These are phyloP conservation scores for Aspergillus aculeatus DNA, from an alignment of 2,329 filamentous ascomycete species.

Conservation along the genomic window DNA sequence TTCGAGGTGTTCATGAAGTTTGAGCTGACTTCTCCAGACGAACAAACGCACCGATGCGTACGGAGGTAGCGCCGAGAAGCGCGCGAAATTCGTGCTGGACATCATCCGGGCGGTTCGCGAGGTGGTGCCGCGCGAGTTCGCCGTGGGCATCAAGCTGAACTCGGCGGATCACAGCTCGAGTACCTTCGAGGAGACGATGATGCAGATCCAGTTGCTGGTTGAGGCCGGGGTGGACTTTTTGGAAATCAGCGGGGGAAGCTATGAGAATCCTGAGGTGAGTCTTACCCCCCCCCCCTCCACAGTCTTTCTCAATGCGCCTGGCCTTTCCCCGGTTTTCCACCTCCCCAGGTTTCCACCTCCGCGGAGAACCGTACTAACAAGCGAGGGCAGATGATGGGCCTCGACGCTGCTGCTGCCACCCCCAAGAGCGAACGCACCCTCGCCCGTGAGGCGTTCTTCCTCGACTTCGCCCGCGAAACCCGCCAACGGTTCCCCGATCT, in stretches of 20 bases:
- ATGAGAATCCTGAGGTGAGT: constrained; percentile 53
- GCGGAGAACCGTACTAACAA: not conserved
- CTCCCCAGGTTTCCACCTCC: no score
- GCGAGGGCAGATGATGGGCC: constrained; percentile 37
- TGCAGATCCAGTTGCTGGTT: constrained; percentile 53
- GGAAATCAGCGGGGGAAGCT: constrained; percentile 65
- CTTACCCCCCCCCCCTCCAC: no score
- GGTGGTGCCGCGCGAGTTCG: constrained; percentile 44
- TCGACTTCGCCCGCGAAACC: constrained; percentile 61
- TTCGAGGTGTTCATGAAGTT: no score
- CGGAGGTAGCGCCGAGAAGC: constrained; percentile 48
- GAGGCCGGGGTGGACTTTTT: constrained; percentile 60
- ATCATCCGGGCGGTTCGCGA: constrained; percentile 45
- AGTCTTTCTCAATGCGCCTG: not conserved
- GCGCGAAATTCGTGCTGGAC: constrained; percentile 47
- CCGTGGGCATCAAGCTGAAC: constrained; percentile 53
- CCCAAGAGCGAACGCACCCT: constrained; percentile 45
- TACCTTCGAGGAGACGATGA: constrained; percentile 52
- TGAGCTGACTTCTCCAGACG: constrained; percentile 27
- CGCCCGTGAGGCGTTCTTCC: constrained; percentile 65
- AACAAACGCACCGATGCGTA: constrained; percentile 51
- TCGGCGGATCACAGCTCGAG: constrained; percentile 46
- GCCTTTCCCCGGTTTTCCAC: no score
- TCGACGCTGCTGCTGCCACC: not conserved
- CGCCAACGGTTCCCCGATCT: constrained; percentile 47